These are phyloP conservation scores for Thelonectria discophora DNA, from an alignment of 2,329 filamentous ascomycete species.

Conservation along the genomic window DNA sequence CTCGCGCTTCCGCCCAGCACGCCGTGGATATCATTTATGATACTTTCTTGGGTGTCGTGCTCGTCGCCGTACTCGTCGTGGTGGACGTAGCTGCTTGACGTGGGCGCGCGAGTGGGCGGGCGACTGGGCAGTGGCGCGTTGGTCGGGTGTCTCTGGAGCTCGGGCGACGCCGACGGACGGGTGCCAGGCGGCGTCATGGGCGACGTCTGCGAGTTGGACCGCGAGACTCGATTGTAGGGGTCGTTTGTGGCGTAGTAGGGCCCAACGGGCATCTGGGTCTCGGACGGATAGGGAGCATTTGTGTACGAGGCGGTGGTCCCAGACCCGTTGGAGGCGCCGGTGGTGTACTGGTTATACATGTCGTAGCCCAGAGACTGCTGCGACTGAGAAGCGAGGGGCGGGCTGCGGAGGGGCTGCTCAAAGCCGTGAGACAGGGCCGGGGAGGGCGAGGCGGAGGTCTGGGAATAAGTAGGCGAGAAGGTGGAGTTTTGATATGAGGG, in stretches of 20 bases:
- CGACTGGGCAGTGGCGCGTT: conserved; percentile 67
- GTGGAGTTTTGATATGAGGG: conserved; percentile 51
- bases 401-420: conserved; percentile 53
- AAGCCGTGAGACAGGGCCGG: conserved; percentile 49
- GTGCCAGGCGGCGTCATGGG: conserved; percentile 55
- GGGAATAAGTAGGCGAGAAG: conserved; percentile 45
- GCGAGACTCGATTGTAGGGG: conserved; percentile 54
- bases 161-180: conserved; percentile 53
- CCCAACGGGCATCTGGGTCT: conserved; percentile 62
- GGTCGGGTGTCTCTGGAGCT: conserved; percentile 66
- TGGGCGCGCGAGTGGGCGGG: conserved; percentile 57
- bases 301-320: conserved; percentile 49
- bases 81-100: conserved; percentile 51
- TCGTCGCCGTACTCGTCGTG: conserved; percentile 49
- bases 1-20: conserved; percentile 55
- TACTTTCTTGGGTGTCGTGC: conserved; percentile 58
- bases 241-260: conserved; percentile 60
- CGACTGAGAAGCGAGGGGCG: conserved; percentile 43
- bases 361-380: conserved; percentile 48
- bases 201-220: conserved; percentile 62
- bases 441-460: conserved; percentile 38
- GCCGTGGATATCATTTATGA: conserved; percentile 67
- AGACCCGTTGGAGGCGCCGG: conserved; percentile 52
- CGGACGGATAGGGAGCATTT: conserved; percentile 58
- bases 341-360: conserved; percentile 48